Evolutionary conservation across 371 early-diverging fungal species (phyloP), one percentile per base, ranked within the genome.

Genomic region (Umbelopsis sp.): DNA sequence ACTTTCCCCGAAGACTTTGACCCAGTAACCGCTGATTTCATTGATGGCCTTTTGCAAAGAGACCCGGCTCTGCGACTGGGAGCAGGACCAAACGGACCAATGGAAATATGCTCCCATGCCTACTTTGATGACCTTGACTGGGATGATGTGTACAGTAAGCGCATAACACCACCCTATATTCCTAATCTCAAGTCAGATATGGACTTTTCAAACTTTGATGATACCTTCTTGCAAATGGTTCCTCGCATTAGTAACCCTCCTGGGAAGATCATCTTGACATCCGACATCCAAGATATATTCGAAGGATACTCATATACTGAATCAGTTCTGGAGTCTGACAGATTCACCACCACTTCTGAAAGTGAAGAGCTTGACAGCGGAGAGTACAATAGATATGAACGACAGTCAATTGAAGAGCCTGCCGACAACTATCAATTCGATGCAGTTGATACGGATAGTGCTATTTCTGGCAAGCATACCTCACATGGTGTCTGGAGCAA

Each of bases 51-150:
- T 6, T 72, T 87, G 7, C 81, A 83, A 50, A 78, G 86, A 62
- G 83, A 86, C 46, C 87, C 87, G 38, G 67, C 71, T 52, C 71
- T 69, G 24, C 82, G 88, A 37, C 74, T 84, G n/a, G 83, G 83
- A 41, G 63, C 74, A n/a, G 88, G 80, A 62, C 87, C 86, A 44
- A 71, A 79, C 12, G 92, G 87, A 65, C 86, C 87, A 0, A 80
- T 78, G n/a, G 85, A 86, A 38, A 81, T 94, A 72, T 83, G 90
- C 63, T 76, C 81, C 0, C 92, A 92, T 65, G 82, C 89, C 12
- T 94, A 89, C 71, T 91, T 94, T 77, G 66, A 66, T 4, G 78
- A 79, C 44, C 78, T 92, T 32, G 87, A 89, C 79, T 94, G 92
- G 91, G 86, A 87, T 68, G 89, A 89, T 53, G 87, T 93, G 5